Evolutionary conservation across 768 basidiomycete genomes (phyloP).

Genomic region (Suillus clintonianus): DNA sequence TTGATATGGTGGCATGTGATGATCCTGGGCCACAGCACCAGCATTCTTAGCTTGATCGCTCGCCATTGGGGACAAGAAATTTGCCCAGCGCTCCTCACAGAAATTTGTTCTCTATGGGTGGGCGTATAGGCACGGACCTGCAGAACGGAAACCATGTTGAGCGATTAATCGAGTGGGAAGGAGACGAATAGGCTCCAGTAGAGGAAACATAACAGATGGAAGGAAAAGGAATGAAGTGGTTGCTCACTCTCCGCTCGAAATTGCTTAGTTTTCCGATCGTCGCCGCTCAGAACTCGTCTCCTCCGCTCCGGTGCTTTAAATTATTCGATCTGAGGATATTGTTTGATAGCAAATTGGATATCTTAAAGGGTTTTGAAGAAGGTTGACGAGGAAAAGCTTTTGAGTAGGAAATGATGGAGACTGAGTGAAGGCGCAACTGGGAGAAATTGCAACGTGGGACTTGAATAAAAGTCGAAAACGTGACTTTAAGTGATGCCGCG

Average conservation of each 20-base stretch:
- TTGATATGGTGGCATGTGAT: constrained; percentile 29
- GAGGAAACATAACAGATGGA: constrained; percentile 2
- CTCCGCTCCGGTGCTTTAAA: constrained; percentile 16
- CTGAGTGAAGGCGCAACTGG: constrained; percentile 29
- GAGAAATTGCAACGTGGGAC: constrained; percentile 34
- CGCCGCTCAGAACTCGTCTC: constrained; percentile 36
- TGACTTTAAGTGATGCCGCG: constrained; percentile 17
- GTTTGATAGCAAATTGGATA: constrained; percentile 5
- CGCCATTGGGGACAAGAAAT: constrained; percentile 29
- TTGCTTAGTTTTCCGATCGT: constrained; percentile 38
- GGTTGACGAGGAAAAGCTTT: constrained; percentile 7
- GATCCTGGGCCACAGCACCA: constrained; percentile 38
- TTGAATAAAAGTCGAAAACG: constrained; percentile 14
- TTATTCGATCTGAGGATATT: constrained; percentile 10
- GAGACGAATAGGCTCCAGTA: neutral
- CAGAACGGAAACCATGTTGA: constrained; percentile 20
- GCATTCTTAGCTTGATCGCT: constrained; percentile 37
- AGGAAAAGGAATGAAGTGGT: constrained; percentile 12
- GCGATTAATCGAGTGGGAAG: constrained; percentile 7
- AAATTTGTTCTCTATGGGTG: constrained; percentile 31
- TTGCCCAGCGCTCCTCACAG: constrained; percentile 24
- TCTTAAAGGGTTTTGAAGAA: constrained; percentile 8
- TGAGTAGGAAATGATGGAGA: constrained; percentile 14
- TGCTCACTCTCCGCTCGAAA: constrained; percentile 39
- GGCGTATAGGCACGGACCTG: constrained; percentile 31